Evolutionary conservation across 768 basidiomycete genomes (phyloP).

Genomic region (Mycena alexandri): DNA sequence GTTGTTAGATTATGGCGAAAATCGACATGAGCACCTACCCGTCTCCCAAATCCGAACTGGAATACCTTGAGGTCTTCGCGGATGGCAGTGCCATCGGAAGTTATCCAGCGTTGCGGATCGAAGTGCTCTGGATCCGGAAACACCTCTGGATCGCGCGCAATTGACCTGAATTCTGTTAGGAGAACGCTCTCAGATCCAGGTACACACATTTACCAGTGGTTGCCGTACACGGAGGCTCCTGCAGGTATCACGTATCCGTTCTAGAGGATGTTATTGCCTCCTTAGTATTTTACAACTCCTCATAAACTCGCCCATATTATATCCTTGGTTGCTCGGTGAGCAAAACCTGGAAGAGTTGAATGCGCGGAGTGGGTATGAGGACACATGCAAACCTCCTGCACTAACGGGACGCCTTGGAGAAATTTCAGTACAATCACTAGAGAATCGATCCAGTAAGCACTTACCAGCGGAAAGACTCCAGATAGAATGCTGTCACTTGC

Average conservation of each 20-base stretch:
- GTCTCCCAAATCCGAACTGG: constrained; percentile 69
- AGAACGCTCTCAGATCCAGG: background rate
- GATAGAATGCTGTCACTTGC: constrained; percentile 62
- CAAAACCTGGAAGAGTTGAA: constrained; percentile 55
- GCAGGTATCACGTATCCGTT: constrained; percentile 65
- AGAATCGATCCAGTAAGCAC: background rate
- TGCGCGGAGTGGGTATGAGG: too few species aligned
- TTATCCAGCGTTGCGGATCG: constrained; percentile 70
- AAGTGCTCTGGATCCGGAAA: constrained; percentile 73
- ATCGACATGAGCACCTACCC: constrained; percentile 43
- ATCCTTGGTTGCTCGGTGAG: constrained; percentile 74
- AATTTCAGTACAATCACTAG: background rate
- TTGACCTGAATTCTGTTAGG: constrained; percentile 52
- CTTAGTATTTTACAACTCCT: background rate
- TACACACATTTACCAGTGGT: constrained; percentile 60
- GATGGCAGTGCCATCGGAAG: constrained; percentile 52
- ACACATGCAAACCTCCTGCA: constrained; percentile 51
- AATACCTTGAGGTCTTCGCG: constrained; percentile 67
- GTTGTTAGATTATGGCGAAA: background rate
- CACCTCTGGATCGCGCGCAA: constrained; percentile 68
- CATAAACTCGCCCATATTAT: constrained; percentile 66
- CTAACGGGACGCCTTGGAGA: constrained; percentile 56
- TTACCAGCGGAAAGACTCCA: constrained; percentile 62
- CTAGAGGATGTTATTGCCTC: constrained; percentile 40
- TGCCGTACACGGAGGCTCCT: constrained; percentile 70